Conservation (phyloP, 2,329 filamentous ascomycete species). For the Pezicula neosporulosa region DNA sequence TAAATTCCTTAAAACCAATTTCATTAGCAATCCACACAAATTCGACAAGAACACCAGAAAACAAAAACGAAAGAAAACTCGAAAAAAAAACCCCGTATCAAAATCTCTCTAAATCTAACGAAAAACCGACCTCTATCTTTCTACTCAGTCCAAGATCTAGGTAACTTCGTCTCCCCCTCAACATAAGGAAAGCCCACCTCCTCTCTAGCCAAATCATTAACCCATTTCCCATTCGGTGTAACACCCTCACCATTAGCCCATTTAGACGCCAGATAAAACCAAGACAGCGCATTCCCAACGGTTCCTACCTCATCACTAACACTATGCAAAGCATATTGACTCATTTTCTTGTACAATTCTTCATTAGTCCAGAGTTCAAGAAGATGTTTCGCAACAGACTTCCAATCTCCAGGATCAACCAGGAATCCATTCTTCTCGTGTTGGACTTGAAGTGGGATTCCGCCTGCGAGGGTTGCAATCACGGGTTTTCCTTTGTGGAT, state of each 20-base stretch:
- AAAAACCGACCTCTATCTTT: too few species aligned
- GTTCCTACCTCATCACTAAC: conserved; percentile 82
- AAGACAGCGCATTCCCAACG: conserved; percentile 71
- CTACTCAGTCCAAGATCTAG: conserved; percentile 22
- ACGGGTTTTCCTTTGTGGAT: conserved; percentile 76
- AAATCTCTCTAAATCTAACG: too few species aligned
- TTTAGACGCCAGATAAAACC: conserved; percentile 74
- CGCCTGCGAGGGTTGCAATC: conserved; percentile 73
- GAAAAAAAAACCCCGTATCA: too few species aligned
- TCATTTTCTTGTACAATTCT: conserved; percentile 64
- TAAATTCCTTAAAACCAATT: too few species aligned
- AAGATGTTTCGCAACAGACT: conserved; percentile 65
- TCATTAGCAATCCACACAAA: too few species aligned
- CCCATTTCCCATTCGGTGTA: conserved; percentile 60
- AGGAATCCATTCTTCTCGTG: conserved; percentile 70
- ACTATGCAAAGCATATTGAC: conserved; percentile 55
- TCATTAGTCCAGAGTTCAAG: conserved; percentile 63
- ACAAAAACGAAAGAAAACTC: too few species aligned
- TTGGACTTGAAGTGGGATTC: conserved; percentile 76
- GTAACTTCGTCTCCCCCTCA: conserved; percentile 58
- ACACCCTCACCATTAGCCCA: conserved; percentile 54
- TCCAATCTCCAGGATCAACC: conserved; percentile 67
- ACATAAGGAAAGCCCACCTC: conserved; percentile 57
- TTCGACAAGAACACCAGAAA: too few species aligned
- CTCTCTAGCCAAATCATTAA: conserved; percentile 70